Percentiles rank a stretch among this genome's conserved stretches.
Conservation (phyloP, 768 basidiomycete species). For the Amanita polypyramis region DNA sequence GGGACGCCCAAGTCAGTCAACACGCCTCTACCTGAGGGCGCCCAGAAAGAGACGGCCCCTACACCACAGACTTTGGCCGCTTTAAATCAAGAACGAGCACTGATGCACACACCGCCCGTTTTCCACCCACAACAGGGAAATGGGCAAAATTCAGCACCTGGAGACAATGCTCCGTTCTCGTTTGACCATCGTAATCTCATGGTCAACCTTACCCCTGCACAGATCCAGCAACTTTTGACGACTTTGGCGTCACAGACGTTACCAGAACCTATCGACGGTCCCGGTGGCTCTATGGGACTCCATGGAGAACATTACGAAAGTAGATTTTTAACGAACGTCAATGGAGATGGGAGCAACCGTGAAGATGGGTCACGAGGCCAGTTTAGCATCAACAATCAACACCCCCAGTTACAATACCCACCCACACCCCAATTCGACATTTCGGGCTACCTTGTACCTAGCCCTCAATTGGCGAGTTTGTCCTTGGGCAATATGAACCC, state of each 20-base stretch:
- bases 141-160: neutral
- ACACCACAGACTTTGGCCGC: neutral
- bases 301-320: neutral
- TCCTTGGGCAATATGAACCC: neutral
- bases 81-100: neutral
- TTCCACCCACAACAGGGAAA: neutral
- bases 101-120: constrained; percentile 3
- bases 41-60: neutral
- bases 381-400: neutral
- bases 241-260: constrained; percentile 28
- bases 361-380: neutral
- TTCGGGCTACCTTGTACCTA: constrained; percentile 4
- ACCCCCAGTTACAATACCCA: neutral
- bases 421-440: constrained; percentile 23
- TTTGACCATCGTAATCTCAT: constrained; percentile 41
- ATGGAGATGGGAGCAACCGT: neutral
- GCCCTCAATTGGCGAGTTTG: neutral
- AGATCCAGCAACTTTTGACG: constrained; percentile 48
- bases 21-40: neutral
- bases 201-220: constrained; percentile 41
- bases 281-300: constrained; percentile 1
- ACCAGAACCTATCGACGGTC: constrained; percentile 17
- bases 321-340: neutral
- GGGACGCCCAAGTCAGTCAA: constrained; percentile 4
- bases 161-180: constrained; percentile 17